These are phyloP conservation scores for Camelina hispida DNA, from an alignment of 345 rosid genomes.

Conservation along the genomic window DNA sequence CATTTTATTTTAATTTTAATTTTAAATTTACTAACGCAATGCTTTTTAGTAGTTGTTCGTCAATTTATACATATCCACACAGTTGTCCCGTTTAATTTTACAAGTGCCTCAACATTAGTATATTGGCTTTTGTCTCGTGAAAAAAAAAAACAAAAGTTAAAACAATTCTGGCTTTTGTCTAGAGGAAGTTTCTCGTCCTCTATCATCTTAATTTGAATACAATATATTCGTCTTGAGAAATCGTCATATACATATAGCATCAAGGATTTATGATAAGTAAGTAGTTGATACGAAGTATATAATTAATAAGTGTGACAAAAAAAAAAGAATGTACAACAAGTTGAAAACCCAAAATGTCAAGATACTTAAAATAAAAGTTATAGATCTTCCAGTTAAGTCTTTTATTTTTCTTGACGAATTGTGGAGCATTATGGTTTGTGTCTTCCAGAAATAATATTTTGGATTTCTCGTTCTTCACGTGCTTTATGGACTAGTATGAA, in stretches of 20 bases:
- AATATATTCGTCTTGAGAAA: neutral
- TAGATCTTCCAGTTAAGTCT: neutral
- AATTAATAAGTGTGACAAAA: neutral
- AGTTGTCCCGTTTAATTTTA: neutral
- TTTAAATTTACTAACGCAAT: neutral
- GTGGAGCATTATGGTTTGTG: neutral
- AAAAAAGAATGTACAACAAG: neutral
- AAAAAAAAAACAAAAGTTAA: neutral
- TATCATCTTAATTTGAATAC: neutral
- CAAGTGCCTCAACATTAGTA: neutral
- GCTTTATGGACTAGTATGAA: neutral
- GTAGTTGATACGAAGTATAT: too few relatives aligned
- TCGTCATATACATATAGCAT: neutral
- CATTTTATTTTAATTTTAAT: neutral
- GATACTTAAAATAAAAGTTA: neutral
- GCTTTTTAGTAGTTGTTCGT: slow-evolving; percentile 9
- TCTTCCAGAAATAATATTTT: neutral
- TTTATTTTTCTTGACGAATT: neutral
- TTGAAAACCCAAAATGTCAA: neutral
- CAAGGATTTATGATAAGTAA: too few relatives aligned
- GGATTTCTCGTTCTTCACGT: neutral
- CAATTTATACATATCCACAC: neutral
- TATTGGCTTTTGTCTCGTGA: neutral
- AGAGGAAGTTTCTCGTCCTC: neutral
- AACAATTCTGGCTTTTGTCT: neutral